phyloP scores from a whole-genome alignment of 2,329 filamentous ascomycete genomes.

The Phaeosphaeriaceae sp. region DNA sequence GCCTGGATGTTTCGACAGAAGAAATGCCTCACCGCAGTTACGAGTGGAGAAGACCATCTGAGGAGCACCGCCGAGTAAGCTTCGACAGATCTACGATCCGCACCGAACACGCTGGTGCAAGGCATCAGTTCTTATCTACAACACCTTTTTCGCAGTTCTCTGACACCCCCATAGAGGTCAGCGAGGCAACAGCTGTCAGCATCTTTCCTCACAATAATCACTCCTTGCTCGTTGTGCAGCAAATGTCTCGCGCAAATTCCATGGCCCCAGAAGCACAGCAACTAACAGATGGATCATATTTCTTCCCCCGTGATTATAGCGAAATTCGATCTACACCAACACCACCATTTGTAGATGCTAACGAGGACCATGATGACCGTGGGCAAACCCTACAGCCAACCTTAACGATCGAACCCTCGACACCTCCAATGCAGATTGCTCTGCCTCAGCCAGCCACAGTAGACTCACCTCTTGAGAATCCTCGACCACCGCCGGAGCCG shows the following conservation, averaged over 20 bases:
- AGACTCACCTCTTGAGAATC: slow-evolving; percentile 66
- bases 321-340: slow-evolving; percentile 29
- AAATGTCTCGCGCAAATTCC: slow-evolving; percentile 44
- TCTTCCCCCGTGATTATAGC: slow-evolving; percentile 23
- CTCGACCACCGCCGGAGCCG: slow-evolving; percentile 63
- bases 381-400: slow-evolving; percentile 29
- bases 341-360: slow-evolving; percentile 33
- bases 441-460: slow-evolving; percentile 41
- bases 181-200: slow-evolving; percentile 65
- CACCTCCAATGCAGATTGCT: slow-evolving; percentile 42
- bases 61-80: slow-evolving; percentile 45
- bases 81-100: slow-evolving; percentile 46
- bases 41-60: slow-evolving; percentile 40
- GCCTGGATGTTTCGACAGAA: slow-evolving; percentile 34
- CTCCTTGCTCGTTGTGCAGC: slow-evolving; percentile 69
- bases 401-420: slow-evolving; percentile 44
- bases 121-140: slow-evolving; percentile 57
- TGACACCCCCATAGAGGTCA: slow-evolving; percentile 63
- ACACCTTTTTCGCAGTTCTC: slow-evolving; percentile 58
- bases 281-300: slow-evolving; percentile 18
- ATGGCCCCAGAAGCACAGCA: slow-evolving; percentile 26
- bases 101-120: slow-evolving; percentile 47
- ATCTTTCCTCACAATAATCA: slow-evolving; percentile 69
- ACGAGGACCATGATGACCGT: slow-evolving; percentile 14
- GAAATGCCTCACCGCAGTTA: slow-evolving; percentile 39